Conservation (phyloP, 164 flowering plant species). For the Protea cynaroides region DNA sequence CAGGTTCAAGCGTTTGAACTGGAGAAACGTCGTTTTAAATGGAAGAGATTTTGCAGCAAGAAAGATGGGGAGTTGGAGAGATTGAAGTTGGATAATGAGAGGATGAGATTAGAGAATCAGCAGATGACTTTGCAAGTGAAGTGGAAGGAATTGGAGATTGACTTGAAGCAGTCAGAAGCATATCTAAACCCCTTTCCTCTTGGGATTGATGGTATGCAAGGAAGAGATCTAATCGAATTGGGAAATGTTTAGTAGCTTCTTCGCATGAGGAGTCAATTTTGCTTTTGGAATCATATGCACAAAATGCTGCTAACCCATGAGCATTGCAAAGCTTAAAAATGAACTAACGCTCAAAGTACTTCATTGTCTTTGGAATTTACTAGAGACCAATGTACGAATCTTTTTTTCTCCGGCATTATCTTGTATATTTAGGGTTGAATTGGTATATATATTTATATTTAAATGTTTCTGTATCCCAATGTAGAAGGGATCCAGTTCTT, state of each 20-base stretch:
- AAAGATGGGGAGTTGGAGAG: constrained; percentile 56
- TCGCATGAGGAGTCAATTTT: not conserved
- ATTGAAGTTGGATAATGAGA: constrained; percentile 50
- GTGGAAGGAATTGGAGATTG: constrained; percentile 34
- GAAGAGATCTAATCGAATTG: constrained; percentile 28
- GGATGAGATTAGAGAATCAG: constrained; percentile 46
- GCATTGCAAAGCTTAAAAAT: not conserved
- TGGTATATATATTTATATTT: not conserved
- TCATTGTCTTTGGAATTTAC: not conserved
- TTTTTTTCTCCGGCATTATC: not conserved
- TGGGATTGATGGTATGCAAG: constrained; percentile 23
- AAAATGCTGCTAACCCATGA: not conserved
- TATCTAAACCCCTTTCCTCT: constrained; percentile 15
- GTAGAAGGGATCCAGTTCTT: not conserved
- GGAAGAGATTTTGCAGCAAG: constrained; percentile 51
- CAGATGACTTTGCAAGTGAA: constrained; percentile 38
- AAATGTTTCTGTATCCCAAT: not conserved
- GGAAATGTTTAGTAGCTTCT: constrained; percentile 22
- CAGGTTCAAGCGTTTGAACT: constrained; percentile 43
- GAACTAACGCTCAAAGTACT: constrained; percentile 1
- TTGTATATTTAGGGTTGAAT: constrained; percentile 9
- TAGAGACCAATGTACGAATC: not conserved
- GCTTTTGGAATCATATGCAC: not conserved
- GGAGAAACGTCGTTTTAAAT: constrained; percentile 45
- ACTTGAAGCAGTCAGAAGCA: constrained; percentile 24